These are phyloP conservation scores for Fusarium camptoceras DNA, from an alignment of 2,329 filamentous ascomycete genomes.

Conservation along the genomic window DNA sequence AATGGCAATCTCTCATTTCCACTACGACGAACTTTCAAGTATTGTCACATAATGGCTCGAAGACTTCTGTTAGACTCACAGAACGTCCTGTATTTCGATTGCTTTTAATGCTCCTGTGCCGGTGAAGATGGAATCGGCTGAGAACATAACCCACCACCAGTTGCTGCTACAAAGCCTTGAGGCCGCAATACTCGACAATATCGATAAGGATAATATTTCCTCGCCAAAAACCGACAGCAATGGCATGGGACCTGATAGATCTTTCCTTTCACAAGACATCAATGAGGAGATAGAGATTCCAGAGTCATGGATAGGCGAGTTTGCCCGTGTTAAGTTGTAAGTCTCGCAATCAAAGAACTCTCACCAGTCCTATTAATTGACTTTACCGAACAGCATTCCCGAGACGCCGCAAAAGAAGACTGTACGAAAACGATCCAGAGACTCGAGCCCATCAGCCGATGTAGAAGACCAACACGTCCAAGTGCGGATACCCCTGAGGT, in stretches of 20 bases:
- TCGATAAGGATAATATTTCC: background rate
- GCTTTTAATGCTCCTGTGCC: background rate
- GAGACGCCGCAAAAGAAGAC: slow-evolving; percentile 28
- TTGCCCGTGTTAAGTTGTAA: slow-evolving; percentile 32
- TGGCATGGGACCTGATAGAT: background rate
- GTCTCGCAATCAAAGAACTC: background rate
- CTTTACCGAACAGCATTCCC: slow-evolving; percentile 25
- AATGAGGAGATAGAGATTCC: background rate
- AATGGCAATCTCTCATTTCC: background rate
- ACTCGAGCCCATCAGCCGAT: background rate
- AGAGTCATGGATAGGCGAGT: slow-evolving; percentile 26
- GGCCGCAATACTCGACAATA: background rate
- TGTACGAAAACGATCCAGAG: background rate
- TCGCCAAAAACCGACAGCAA: background rate
- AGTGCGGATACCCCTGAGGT: background rate
- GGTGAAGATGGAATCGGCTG: background rate
- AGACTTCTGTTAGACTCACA: background rate
- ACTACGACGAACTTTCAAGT: background rate
- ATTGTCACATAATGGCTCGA: background rate
- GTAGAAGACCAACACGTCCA: background rate
- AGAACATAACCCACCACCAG: background rate
- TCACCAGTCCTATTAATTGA: background rate
- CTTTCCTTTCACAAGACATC: background rate
- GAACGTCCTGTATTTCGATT: background rate
- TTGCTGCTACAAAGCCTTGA: background rate